phyloP scores from a whole-genome alignment of 176 grass and related monocot genomes.

The Rhynchospora tenuis region DNA sequence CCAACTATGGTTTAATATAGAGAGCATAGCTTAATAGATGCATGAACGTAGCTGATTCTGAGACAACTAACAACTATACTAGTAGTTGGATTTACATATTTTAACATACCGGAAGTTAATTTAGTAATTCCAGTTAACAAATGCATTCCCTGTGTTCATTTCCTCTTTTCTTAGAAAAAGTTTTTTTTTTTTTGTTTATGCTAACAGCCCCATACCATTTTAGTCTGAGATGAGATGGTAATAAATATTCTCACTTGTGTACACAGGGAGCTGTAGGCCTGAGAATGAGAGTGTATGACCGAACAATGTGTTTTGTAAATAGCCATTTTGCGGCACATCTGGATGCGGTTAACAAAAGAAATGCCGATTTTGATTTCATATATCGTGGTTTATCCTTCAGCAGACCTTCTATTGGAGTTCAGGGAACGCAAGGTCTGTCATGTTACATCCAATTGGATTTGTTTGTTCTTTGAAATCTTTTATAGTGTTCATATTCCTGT shows the following conservation, averaged over 20 bases:
- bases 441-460: not conserved
- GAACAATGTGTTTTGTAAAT: slow-evolving; percentile 88
- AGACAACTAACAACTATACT: not conserved
- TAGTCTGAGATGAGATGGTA: not conserved
- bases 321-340: slow-evolving; percentile 98
- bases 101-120: not conserved
- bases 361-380: slow-evolving; percentile 93
- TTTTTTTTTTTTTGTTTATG: not conserved
- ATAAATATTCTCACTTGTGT: slow-evolving; percentile 23
- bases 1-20: not conserved
- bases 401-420: slow-evolving; percentile 53
- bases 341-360: slow-evolving; percentile 81
- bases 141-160: not conserved
- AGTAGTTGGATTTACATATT: not conserved
- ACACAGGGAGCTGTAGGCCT: slow-evolving; percentile 91
- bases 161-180: too few relatives aligned
- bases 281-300: slow-evolving; percentile 95
- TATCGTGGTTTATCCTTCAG: slow-evolving; percentile 90
- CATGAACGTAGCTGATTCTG: not conserved
- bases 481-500: not conserved
- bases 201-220: not conserved
- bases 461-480: not conserved
- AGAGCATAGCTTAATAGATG: not conserved
- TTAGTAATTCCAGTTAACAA: not conserved
- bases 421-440: slow-evolving; percentile 74